phyloP scores from a whole-genome alignment of 2,329 filamentous ascomycete species.

The Colletotrichum acutatum region DNA sequence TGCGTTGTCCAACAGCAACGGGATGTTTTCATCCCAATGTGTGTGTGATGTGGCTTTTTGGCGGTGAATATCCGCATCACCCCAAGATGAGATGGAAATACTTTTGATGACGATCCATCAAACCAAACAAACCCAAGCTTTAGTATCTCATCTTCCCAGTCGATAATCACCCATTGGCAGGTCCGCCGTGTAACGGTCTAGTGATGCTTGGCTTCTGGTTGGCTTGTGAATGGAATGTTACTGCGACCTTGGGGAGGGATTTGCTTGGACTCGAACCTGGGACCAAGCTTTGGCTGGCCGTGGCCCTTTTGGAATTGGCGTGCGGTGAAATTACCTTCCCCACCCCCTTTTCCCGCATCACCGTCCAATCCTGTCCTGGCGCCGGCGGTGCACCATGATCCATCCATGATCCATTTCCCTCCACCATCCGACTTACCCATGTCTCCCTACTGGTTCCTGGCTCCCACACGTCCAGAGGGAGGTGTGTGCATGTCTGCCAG shows the following conservation, averaged over 20 bases:
- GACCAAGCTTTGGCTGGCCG: constrained; percentile 29
- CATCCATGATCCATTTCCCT: constrained; percentile 15
- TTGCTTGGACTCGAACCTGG: constrained; percentile 19
- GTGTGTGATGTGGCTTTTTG: neutral
- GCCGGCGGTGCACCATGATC: constrained; percentile 5
- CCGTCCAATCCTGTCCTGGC: constrained; percentile 28
- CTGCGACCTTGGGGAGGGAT: neutral
- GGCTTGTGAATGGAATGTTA: neutral
- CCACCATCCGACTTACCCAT: constrained; percentile 18
- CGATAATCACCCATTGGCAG: neutral
- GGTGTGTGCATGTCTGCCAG: neutral
- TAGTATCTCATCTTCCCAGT: neutral
- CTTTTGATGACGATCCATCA: neutral
- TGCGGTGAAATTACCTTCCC: constrained; percentile 33
- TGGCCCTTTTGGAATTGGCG: constrained; percentile 8
- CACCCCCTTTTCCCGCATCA: constrained; percentile 35
- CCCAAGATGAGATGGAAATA: neutral
- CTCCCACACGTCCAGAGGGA: neutral
- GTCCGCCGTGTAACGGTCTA: neutral
- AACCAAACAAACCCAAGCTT: neutral
- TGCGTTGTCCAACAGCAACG: constrained; percentile 1
- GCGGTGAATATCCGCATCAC: neutral
- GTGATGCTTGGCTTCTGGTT: neutral
- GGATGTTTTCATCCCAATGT: neutral
- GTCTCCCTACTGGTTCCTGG: constrained; percentile 11